These are phyloP conservation scores for Fusarium tricinctum DNA, from an alignment of 2,329 filamentous ascomycete species.

Conservation along the genomic window DNA sequence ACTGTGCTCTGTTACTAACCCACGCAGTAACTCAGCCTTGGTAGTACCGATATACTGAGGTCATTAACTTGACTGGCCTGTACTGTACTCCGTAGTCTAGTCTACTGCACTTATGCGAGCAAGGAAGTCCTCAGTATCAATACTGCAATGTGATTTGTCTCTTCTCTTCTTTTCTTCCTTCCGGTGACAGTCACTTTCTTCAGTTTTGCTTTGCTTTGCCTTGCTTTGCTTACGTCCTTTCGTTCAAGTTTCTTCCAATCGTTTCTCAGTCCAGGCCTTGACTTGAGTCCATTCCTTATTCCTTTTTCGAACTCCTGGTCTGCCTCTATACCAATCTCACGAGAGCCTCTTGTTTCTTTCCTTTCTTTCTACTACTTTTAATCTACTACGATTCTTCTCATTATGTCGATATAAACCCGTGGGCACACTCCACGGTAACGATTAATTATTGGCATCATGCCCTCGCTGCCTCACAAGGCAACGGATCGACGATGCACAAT, in stretches of 20 bases:
- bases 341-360: neutral
- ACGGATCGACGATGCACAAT: slow-evolving; percentile 32
- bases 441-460: slow-evolving; percentile 34
- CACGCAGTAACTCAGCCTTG: neutral
- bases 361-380: slow-evolving; percentile 3
- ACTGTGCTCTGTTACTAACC: slow-evolving; percentile 9
- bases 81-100: neutral
- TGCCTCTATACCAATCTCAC: slow-evolving; percentile 6
- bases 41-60: slow-evolving; percentile 7
- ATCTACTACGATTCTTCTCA: neutral
- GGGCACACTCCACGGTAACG: slow-evolving; percentile 16
- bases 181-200: slow-evolving; percentile 13
- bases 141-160: slow-evolving; percentile 30
- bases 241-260: slow-evolving; percentile 25
- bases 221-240: slow-evolving; percentile 34
- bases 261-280: slow-evolving; percentile 39
- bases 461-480: slow-evolving; percentile 18
- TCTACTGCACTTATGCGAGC: slow-evolving; percentile 32
- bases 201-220: slow-evolving; percentile 24
- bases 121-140: slow-evolving; percentile 42
- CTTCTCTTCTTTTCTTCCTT: slow-evolving; percentile 9
- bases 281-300: slow-evolving; percentile 42
- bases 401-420: slow-evolving; percentile 34
- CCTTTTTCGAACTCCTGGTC: slow-evolving; percentile 10
- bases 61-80: neutral